Base-by-base conservation (phyloP, 441 rosid genomes). In the Euphorbia schlechtendalii region DNA sequence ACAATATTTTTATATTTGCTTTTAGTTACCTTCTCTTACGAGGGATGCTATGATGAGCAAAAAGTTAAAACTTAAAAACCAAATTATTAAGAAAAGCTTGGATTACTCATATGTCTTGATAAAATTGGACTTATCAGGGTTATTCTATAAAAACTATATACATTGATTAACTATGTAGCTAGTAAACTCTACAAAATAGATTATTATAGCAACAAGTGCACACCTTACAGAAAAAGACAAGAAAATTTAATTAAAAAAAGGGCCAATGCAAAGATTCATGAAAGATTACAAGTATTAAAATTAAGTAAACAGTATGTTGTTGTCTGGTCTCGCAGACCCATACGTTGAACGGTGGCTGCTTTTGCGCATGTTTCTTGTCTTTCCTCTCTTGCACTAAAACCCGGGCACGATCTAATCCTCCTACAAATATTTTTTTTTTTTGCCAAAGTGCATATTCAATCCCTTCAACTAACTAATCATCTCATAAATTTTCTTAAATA, bases 301-400 rank as follows among this genome's bases (percentile, higher is more conserved):
- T 18, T 7, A 17, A 48, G n/a, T 48, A 76, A 40, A 25, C 32
- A 76, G 77, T 78, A 69, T 69, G 80, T 70, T 74, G 61, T 78
- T 78, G 88, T 81, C 77, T 81, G 74, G 84, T 82, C 85, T 70
- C 83, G 83, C 75, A 73, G 77, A 80, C 84, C 90, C 73, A 79
- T 78, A 80, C 77, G 77, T 87, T 86, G 81, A 84, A 82, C 74
- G 81, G 84, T 86, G 89, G 85, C 84, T 77, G 88, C 93, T 87
- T 87, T 87, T 80, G 72, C 77, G 81, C 83, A 75, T 76, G 77
- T 79, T 77, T 74, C 77, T 75, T 48, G 73, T 58, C 63, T 63
- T 34, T 56, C 64, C 10, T 66, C 56, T 49, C 49, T 54, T 53
- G 83, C 86, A 76, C 86, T 75, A 81, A 82, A 79, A 78, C 53